phyloP scores from a whole-genome alignment of 169 alveolate genomes.

The Plasmodium inui region DNA sequence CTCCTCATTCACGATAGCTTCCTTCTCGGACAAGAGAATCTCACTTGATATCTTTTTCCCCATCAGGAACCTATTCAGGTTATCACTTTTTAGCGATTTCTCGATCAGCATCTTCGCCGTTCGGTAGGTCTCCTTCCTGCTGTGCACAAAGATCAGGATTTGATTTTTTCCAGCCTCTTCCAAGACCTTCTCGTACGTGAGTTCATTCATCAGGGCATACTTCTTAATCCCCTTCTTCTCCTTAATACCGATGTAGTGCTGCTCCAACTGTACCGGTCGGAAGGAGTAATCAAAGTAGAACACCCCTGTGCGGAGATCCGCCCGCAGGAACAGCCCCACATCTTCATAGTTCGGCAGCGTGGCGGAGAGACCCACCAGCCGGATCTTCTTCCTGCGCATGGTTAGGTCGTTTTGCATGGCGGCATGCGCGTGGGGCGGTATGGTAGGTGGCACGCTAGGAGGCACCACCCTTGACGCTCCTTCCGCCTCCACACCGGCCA shows the following conservation, averaged over 20 bases:
- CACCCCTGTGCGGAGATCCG: slow-evolving; percentile 91
- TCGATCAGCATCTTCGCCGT: slow-evolving; percentile 95
- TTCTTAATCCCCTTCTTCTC: slow-evolving; percentile 98
- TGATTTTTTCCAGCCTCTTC: slow-evolving; percentile 89
- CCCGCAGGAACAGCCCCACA: slow-evolving; percentile 98
- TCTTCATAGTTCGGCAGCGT: slow-evolving; percentile 99
- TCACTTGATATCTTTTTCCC: slow-evolving; percentile 93
- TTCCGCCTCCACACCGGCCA: slow-evolving; percentile 39
- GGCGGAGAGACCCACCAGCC: slow-evolving; percentile 99
- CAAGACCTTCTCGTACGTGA: slow-evolving; percentile 94
- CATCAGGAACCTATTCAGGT: slow-evolving; percentile 88
- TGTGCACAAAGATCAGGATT: slow-evolving; percentile 98
- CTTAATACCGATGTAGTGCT: slow-evolving; percentile 97
- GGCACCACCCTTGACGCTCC: background rate
- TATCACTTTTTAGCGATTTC: slow-evolving; percentile 92
- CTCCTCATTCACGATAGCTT: slow-evolving; percentile 89
- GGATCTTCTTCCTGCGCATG: slow-evolving; percentile 33
- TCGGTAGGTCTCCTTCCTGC: slow-evolving; percentile 98
- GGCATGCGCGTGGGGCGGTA: background rate
- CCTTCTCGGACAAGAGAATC: slow-evolving; percentile 91
- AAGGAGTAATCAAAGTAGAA: slow-evolving; percentile 96
- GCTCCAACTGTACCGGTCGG: slow-evolving; percentile 99
- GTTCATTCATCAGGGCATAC: slow-evolving; percentile 95
- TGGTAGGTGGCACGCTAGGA: background rate
- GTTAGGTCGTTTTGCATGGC: background rate